Evolutionary conservation across 2,329 filamentous ascomycete species (phyloP), one percentile per base, ranked within the genome.

Genomic region (Aspergillus hortae): DNA sequence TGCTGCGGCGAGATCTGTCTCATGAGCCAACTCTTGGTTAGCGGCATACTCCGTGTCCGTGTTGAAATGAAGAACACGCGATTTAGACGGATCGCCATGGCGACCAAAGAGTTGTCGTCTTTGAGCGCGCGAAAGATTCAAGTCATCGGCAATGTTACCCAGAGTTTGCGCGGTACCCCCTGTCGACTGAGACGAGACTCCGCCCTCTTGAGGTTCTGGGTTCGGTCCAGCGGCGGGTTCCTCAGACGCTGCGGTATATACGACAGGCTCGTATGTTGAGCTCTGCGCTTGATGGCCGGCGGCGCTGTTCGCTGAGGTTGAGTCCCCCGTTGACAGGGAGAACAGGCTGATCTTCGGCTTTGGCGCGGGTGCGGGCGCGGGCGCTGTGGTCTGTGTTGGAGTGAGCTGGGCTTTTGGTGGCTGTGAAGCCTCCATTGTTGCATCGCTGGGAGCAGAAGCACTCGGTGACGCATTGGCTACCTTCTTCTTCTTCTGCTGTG

Each of bases 81-180:
- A 77, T 2, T 77, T 77, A n/a, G 81, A 76, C 6, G 75, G 57
- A 49, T 71, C 71, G 32, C 69, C 59, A 58, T 70, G 63, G 30
- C 92, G 87, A 1, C 92, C 92, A 66, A 97, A 92, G 3, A 97
- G 82, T 66, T 95, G 91, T 40, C 92, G 86, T 38, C 86, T 81
- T 58, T 90, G 86, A 0, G 88, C 80, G 4, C 85, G 82, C 3
- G 90, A 89, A 12, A 96, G 83, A 57, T 94, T 88, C 36, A 96
- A 80, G 56, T 90, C 86, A 51, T 86, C 75, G 4, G 90, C 90
- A 45, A 96, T 85, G 49, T 80, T 77, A 59, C 83, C 80, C 12
- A 96, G 80, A 0, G 86, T 84, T 55, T 86, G 79, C 5, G 53
- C 50, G 6, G 60, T 54, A 10, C 51, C 44, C 11, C 55, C 32